Conservation (phyloP, 1,284 basidiomycete species). For the Erythrobasidium hasegawianum region DNA sequence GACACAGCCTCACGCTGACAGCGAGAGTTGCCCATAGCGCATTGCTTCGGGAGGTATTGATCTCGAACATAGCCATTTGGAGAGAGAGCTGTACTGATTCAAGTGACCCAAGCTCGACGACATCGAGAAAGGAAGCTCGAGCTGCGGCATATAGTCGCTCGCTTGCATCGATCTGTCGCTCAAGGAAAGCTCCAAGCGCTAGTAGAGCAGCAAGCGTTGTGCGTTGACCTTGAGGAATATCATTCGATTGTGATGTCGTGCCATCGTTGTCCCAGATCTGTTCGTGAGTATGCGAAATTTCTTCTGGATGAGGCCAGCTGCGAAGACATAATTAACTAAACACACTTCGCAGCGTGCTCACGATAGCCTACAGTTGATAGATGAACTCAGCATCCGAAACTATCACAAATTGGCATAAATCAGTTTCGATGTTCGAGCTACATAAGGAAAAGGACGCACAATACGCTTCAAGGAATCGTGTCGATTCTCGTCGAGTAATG, state of each 20-base stretch:
- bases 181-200: constrained; percentile 24
- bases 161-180: constrained; percentile 21
- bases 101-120: constrained; percentile 24
- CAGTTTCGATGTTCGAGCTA: no score
- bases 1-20: constrained; percentile 20
- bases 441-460: constrained; percentile 2
- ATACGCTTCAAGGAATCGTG: constrained; percentile 26
- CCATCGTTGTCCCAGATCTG: constrained; percentile 16
- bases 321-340: no score
- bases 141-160: constrained; percentile 27
- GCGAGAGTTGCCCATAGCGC: constrained; percentile 23
- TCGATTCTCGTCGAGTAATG: constrained; percentile 12
- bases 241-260: not conserved
- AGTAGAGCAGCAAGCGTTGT: constrained; percentile 17
- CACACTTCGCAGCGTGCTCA: no score
- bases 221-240: constrained; percentile 6
- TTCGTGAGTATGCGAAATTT: constrained; percentile 17
- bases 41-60: constrained; percentile 24
- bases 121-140: constrained; percentile 20
- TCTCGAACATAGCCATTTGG: constrained; percentile 30
- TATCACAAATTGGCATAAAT: no score
- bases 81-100: constrained; percentile 22
- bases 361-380: constrained; percentile 10
- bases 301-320: constrained; percentile 8
- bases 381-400: constrained; percentile 24